phyloP scores from a whole-genome alignment of 106 monocot genomes.

The Posidonia australis region DNA sequence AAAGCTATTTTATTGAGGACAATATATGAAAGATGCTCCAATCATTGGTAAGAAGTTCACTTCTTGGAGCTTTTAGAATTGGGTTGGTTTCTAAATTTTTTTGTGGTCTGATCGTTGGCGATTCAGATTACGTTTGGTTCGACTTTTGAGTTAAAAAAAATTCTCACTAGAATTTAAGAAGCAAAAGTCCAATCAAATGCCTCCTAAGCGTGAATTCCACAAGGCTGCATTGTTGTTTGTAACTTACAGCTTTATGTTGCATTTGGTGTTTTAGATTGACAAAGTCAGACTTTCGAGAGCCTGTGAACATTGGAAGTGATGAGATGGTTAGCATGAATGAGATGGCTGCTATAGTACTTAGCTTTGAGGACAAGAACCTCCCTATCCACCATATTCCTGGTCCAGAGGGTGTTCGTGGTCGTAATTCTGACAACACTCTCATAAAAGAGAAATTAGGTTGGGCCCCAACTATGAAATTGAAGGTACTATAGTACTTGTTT shows the following conservation, averaged over 20 bases:
- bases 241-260: not conserved
- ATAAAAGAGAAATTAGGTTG: constrained; percentile 93
- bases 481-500: constrained; percentile 24
- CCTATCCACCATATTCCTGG: constrained; percentile 98
- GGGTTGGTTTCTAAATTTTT: too few species aligned
- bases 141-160: too few species aligned
- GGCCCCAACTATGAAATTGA: constrained; percentile 88
- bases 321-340: constrained; percentile 99
- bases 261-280: constrained; percentile 38
- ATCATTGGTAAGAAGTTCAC: too few species aligned
- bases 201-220: too few species aligned
- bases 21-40: too few species aligned
- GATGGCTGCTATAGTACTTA: constrained; percentile 85
- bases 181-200: too few species aligned
- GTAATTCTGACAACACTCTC: constrained; percentile 86
- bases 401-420: constrained; percentile 92
- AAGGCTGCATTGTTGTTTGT: not conserved
- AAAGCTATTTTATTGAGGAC: too few species aligned
- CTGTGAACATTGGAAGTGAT: constrained; percentile 88
- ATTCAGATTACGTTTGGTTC: too few species aligned
- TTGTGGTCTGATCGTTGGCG: too few species aligned
- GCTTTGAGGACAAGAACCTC: constrained; percentile 77
- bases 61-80: too few species aligned
- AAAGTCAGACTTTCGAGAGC: constrained; percentile 82
- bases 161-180: too few species aligned